Evolutionary conservation across 78 protist genomes (phyloP).

Genomic region (Dictyostelium capitatum): DNA sequence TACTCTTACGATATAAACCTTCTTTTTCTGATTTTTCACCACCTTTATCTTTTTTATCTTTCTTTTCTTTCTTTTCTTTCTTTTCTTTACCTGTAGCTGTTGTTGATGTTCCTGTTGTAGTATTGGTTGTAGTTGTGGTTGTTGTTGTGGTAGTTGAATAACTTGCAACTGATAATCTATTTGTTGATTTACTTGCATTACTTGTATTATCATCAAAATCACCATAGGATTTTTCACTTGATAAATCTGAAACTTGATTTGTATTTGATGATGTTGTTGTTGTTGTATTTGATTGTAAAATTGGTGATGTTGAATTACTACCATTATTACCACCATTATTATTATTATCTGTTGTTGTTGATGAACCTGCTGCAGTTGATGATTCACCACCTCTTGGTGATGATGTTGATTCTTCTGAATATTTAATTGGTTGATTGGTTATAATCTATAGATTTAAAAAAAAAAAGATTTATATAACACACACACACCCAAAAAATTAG

Average conservation of each 20-base stretch:
- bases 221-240: neutral
- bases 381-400: neutral
- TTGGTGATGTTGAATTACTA: slow-evolving; percentile 10
- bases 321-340: neutral
- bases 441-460: neutral
- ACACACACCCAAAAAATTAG: neutral
- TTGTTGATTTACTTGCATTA: neutral
- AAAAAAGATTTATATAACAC: neutral
- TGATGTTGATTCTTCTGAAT: neutral
- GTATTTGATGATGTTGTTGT: neutral
- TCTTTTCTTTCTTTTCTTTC: slow-evolving; percentile 36
- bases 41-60: slow-evolving; percentile 2
- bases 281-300: neutral
- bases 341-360: neutral
- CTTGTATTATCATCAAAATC: slow-evolving; percentile 18
- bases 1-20: slow-evolving; percentile 39
- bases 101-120: neutral
- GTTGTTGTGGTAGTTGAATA: neutral
- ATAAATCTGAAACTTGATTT: neutral
- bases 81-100: neutral
- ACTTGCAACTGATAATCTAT: slow-evolving; percentile 17
- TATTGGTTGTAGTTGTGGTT: neutral
- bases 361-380: slow-evolving; percentile 15
- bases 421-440: slow-evolving; percentile 19
- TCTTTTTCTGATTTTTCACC: neutral